Evolutionary conservation across 805 yeast genomes (phyloP), one percentile per base, ranked within the genome.

Genomic region (Starmerella vaccinii): DNA sequence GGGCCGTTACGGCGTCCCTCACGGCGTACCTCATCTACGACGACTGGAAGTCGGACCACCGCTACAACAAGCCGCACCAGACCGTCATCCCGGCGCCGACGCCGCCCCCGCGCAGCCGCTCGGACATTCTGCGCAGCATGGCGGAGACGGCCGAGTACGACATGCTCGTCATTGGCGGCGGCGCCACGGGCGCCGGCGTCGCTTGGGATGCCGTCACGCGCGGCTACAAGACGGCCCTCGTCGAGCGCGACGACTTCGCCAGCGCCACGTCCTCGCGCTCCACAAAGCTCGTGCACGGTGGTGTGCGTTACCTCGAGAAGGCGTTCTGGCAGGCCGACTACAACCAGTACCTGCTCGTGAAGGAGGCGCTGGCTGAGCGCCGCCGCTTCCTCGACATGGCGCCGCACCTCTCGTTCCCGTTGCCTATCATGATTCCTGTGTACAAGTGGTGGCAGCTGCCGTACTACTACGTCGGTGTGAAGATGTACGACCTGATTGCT

Each of bases 261-360:
- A 75, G 87, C 9, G 96, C 95, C 38, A 90, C 97, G 15, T 84
- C 95, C 8, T 87, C 96, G 32, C 84, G 88, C 62, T 84, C 95
- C 15, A 89, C 97, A 45, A 89, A 89, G 71, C 84, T 89, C 81
- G 95, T 95, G 40, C 97, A 89, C 65, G 97, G 97, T 58, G 97
- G 97, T 66, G 96, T 89, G 39, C 76, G 97, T 62, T 89, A 89
- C 68, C 76, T 89, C 63, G 97, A 89, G 67, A 89, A 89, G 72
- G 97, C 97, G 35, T 79, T 89, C 61, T 87, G 87, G 77, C 88
- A 87, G 70, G 75, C 89, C 47, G 88, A 94, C 51, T 87, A 85
- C 68, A 90, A 81, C 54, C 97, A 89, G 71, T 74, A 84, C 67
- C 85, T 84, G 68, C 74, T 87, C 61, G 95, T 87, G 56, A 82